Evolutionary conservation across 2,329 filamentous ascomycete genomes (phyloP).

Genomic region (Domatiomyces catenatus): DNA sequence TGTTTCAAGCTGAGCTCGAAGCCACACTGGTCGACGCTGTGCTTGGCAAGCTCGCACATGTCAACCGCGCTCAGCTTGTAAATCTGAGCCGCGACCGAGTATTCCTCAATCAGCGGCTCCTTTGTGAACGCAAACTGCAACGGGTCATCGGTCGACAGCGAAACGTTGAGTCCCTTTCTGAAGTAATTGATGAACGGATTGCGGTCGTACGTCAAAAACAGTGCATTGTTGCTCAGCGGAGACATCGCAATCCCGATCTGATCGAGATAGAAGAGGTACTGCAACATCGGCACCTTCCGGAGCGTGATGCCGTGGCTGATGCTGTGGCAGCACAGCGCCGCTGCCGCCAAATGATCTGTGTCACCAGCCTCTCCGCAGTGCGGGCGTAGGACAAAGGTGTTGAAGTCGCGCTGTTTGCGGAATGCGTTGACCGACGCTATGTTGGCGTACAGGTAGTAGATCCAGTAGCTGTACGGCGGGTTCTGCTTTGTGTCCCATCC

Average conservation of each 20-base stretch:
- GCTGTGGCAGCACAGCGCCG: constrained; percentile 82
- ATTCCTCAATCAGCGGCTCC: constrained; percentile 94
- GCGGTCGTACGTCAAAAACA: constrained; percentile 91
- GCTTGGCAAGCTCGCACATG: constrained; percentile 96
- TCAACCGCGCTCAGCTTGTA: constrained; percentile 95
- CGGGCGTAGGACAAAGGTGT: constrained; percentile 80
- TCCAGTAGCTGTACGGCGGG: constrained; percentile 97
- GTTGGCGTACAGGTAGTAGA: constrained; percentile 93
- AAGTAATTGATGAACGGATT: constrained; percentile 97
- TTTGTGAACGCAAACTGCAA: constrained; percentile 98
- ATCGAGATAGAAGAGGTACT: constrained; percentile 96
- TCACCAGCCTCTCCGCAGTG: constrained; percentile 96
- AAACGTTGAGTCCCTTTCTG: constrained; percentile 84
- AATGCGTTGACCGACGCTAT: constrained; percentile 83
- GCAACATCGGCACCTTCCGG: constrained; percentile 82
- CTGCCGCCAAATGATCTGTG: constrained; percentile 85
- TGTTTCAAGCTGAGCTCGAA: constrained; percentile 83
- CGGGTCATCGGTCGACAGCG: constrained; percentile 88
- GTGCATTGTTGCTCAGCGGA: constrained; percentile 91
- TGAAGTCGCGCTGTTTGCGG: constrained; percentile 83
- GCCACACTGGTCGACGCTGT: constrained; percentile 86
- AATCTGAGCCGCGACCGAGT: constrained; percentile 93
- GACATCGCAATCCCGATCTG: constrained; percentile 99
- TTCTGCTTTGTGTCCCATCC: constrained; percentile 88
- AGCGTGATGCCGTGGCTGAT: constrained; percentile 90